phyloP scores from a whole-genome alignment of 78 protist species.

The Dictyostelium discoideum region DNA sequence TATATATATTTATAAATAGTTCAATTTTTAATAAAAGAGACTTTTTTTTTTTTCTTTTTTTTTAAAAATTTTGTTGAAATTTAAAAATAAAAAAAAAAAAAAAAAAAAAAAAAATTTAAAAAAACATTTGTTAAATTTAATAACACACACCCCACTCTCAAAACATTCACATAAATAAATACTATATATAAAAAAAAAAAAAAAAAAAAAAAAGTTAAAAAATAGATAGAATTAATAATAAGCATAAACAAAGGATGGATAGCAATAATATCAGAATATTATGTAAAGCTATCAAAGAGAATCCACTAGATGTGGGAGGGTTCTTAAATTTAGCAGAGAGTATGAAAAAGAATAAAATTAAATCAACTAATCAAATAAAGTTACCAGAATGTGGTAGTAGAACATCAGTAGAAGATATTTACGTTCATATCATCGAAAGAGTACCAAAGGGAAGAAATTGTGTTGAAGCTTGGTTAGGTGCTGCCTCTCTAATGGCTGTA shows the following conservation, averaged over 20 bases:
- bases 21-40: no score
- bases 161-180: no score
- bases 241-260: background rate
- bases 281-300: background rate
- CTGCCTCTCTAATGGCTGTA: background rate
- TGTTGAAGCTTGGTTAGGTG: slow-evolving; percentile 12
- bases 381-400: background rate
- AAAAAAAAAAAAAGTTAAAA: background rate
- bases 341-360: slow-evolving; percentile 5
- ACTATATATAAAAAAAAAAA: no score
- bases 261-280: slow-evolving; percentile 2
- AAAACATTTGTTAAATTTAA: background rate
- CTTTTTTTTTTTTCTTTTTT: background rate
- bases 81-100: no score
- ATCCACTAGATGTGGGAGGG: background rate
- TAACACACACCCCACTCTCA: background rate
- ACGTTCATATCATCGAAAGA: background rate
- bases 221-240: background rate
- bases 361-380: background rate
- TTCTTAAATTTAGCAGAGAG: background rate
- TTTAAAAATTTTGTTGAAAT: background rate
- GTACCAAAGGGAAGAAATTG: background rate
- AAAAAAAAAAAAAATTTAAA: no score
- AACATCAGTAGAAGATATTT: background rate
- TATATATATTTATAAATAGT: no score